These are phyloP conservation scores for Secale cereale DNA, from an alignment of 176 grass and related monocot genomes.

Conservation along the genomic window DNA sequence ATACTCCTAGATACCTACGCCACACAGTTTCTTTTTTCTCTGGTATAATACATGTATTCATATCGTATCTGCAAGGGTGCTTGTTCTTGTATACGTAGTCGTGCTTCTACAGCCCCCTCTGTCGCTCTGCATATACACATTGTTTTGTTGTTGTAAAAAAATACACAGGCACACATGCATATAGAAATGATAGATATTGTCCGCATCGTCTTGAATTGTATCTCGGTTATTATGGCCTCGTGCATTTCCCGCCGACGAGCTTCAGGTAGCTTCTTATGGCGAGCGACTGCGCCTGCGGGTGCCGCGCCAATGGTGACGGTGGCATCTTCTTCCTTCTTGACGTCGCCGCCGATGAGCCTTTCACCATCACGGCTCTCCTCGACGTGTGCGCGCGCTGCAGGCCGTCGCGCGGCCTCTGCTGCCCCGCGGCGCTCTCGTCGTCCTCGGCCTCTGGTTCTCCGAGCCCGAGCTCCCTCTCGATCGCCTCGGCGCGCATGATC, in stretches of 20 bases:
- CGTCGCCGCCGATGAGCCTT: background rate
- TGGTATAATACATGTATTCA: background rate
- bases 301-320: background rate
- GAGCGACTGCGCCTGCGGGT: background rate
- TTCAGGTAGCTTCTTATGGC: constrained; percentile 40
- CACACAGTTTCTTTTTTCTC: background rate
- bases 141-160: constrained; percentile 13
- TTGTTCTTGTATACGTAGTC: constrained; percentile 17
- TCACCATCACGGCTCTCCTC: constrained; percentile 20
- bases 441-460: background rate
- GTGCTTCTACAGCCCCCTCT: constrained; percentile 1
- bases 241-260: constrained; percentile 25
- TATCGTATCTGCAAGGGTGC: background rate
- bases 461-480: constrained; percentile 36
- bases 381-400: background rate
- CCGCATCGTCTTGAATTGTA: background rate
- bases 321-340: constrained; percentile 14
- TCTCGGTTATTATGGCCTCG: background rate
- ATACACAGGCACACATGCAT: background rate
- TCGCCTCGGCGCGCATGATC: constrained; percentile 39
- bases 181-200: background rate
- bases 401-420: background rate
- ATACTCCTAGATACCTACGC: too few species aligned
- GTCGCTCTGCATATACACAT: background rate
- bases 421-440: background rate